A percentile compares a stretch with the other conserved stretches of the same genome.
Evolutionary conservation across 176 grass and related monocot genomes (phyloP).

Genomic region (Canna indica): DNA sequence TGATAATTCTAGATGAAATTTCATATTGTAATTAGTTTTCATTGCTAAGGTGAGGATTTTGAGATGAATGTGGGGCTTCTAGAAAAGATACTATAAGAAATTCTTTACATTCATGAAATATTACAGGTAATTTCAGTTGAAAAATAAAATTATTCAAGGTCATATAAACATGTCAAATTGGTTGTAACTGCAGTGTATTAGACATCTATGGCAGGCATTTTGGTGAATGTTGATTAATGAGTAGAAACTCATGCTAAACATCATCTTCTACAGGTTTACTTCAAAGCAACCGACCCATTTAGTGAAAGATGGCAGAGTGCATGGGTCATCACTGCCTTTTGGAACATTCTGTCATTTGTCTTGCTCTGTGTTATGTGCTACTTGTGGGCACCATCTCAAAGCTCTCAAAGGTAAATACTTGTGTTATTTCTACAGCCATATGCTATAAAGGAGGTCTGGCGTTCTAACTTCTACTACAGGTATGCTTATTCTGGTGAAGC

Average conservation of each 20-base stretch:
- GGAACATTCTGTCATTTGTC: slow-evolving; percentile 77
- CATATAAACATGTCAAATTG: background rate
- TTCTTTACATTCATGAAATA: no score
- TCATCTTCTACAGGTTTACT: slow-evolving; percentile 68
- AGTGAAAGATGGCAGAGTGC: slow-evolving; percentile 97
- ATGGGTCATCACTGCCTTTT: slow-evolving; percentile 98
- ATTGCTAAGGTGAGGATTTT: no score
- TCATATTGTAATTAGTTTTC: no score
- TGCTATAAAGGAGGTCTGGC: background rate
- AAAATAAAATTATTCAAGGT: no score
- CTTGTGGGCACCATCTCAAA: slow-evolving; percentile 93
- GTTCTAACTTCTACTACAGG: slow-evolving; percentile 30
- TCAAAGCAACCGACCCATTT: slow-evolving; percentile 93
- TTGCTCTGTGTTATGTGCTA: slow-evolving; percentile 84
- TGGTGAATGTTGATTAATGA: background rate
- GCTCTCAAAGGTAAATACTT: slow-evolving; percentile 67
- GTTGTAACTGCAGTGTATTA: background rate
- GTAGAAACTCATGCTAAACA: slow-evolving; percentile 4
- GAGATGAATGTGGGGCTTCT: no score
- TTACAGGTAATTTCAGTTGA: no score
- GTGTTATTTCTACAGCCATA: background rate
- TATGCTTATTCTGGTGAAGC: slow-evolving; percentile 87
- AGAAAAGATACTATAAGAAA: no score
- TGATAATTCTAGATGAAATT: no score
- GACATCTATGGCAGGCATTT: background rate